A percentile compares a stretch with the other conserved stretches of the same genome.
Conservation (phyloP, 2,329 filamentous ascomycete species). For the Septoria petroselini region DNA sequence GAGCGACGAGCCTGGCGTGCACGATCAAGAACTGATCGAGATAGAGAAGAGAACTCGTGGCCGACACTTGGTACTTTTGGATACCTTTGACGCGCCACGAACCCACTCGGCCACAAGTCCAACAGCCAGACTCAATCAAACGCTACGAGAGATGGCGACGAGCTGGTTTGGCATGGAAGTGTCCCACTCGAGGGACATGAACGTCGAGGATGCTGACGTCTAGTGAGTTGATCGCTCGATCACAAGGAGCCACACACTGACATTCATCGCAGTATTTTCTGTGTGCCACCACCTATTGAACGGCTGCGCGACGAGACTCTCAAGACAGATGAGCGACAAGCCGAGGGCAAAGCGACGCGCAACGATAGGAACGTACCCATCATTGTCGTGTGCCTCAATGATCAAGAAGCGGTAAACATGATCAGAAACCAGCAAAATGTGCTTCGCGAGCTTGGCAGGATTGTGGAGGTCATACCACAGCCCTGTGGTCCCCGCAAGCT, state of each 20-base stretch:
- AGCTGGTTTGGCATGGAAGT: constrained; percentile 30
- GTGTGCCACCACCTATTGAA: constrained; percentile 28
- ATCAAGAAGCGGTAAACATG: constrained; percentile 33
- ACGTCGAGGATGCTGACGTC: constrained; percentile 23
- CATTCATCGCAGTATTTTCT: constrained; percentile 14
- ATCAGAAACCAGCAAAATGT: constrained; percentile 22
- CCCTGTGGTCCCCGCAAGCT: constrained; percentile 43
- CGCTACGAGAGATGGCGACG: constrained; percentile 22
- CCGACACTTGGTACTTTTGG: constrained; percentile 27
- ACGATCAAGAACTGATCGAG: constrained; percentile 18
- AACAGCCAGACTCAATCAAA: constrained; percentile 24
- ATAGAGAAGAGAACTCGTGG: constrained; percentile 19
- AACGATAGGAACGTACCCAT: constrained; percentile 27
- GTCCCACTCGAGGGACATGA: constrained; percentile 19
- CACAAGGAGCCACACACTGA: not conserved
- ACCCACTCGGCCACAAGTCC: constrained; percentile 10
- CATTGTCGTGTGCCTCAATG: constrained; percentile 40
- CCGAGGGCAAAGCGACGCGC: constrained; percentile 1
- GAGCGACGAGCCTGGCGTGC: not conserved
- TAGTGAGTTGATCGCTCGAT: constrained; percentile 5
- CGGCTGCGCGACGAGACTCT: constrained; percentile 20
- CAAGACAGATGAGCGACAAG: not conserved
- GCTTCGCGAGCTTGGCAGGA: constrained; percentile 22
- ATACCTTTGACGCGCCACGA: constrained; percentile 8
- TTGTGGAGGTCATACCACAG: constrained; percentile 39